A percentile compares a stretch with the other conserved stretches of the same genome.
These are phyloP conservation scores for Colletotrichum trifolii DNA, from an alignment of 2,329 filamentous ascomycete genomes.

Conservation along the genomic window DNA sequence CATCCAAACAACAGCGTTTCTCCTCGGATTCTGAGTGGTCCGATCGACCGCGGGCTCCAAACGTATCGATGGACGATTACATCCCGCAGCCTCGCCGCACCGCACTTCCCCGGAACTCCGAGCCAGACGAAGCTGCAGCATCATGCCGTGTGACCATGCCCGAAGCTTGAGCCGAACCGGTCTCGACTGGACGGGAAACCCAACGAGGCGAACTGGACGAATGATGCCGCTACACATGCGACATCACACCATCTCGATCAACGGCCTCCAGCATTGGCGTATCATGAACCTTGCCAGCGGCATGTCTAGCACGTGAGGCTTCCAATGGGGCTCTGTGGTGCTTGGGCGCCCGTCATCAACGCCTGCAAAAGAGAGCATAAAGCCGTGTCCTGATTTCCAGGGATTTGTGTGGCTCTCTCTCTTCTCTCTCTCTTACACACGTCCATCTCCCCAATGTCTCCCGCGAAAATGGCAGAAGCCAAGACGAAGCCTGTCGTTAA, in stretches of 20 bases:
- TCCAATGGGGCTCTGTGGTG: not conserved
- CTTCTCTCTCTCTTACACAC: not conserved
- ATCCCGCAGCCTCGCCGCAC: slow-evolving; percentile 21
- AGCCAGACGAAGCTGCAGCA: slow-evolving; percentile 18
- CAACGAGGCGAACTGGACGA: slow-evolving; percentile 26
- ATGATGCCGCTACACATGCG: slow-evolving; percentile 13
- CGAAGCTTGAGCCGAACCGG: slow-evolving; percentile 1
- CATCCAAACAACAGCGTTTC: slow-evolving; percentile 3
- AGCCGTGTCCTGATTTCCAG: no score
- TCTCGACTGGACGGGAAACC: slow-evolving; percentile 17
- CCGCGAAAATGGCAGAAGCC: slow-evolving; percentile 42
- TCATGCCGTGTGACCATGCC: slow-evolving; percentile 16
- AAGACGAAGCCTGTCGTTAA: slow-evolving; percentile 39
- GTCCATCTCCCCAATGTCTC: not conserved
- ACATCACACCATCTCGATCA: slow-evolving; percentile 12
- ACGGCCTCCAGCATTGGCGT: slow-evolving; percentile 17
- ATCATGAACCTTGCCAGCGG: not conserved
- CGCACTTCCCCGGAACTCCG: slow-evolving; percentile 8
- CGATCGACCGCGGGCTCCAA: slow-evolving; percentile 3
- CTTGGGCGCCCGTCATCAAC: not conserved
- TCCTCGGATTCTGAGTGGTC: slow-evolving; percentile 1
- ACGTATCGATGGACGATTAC: not conserved
- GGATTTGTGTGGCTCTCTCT: not conserved
- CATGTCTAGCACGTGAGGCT: not conserved
- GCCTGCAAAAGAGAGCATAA: not conserved